Conservation (phyloP, 2,329 filamentous ascomycete species). For the Fusarium musae region DNA sequence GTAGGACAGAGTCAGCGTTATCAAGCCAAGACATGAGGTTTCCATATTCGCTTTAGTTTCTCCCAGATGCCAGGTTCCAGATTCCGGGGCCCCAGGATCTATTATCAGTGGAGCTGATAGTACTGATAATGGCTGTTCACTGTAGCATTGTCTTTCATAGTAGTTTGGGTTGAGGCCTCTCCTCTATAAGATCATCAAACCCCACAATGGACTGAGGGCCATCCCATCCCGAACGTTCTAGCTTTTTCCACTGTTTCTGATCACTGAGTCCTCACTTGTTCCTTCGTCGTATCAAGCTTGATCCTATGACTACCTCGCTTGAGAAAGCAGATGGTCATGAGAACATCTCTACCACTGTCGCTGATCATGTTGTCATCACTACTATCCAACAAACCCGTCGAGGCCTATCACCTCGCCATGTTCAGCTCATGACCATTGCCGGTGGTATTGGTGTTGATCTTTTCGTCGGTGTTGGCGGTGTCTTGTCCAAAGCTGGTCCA, state of each 20-base stretch:
- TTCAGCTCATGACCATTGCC: neutral
- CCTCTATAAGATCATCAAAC: neutral
- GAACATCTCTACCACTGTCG: neutral
- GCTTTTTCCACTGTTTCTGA: accelerated
- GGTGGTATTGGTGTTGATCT: neutral
- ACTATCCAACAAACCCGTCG: neutral
- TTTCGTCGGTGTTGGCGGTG: neutral
- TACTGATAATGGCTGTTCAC: neutral
- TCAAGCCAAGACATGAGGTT: neutral
- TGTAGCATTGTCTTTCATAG: neutral
- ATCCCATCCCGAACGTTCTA: neutral
- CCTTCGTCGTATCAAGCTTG: neutral
- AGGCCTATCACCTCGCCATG: neutral
- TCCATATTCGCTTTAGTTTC: neutral
- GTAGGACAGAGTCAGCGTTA: neutral
- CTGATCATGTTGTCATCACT: neutral
- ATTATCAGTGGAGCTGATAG: neutral
- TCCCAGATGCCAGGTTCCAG: neutral
- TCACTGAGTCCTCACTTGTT: accelerated
- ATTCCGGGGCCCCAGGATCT: neutral
- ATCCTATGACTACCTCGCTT: neutral
- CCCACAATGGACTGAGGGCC: neutral
- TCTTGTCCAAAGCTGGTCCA: neutral
- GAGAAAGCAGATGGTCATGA: neutral
- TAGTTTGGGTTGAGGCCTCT: neutral